These are phyloP conservation scores for Cystoderma amianthinum DNA, from an alignment of 768 basidiomycete species.

Conservation along the genomic window DNA sequence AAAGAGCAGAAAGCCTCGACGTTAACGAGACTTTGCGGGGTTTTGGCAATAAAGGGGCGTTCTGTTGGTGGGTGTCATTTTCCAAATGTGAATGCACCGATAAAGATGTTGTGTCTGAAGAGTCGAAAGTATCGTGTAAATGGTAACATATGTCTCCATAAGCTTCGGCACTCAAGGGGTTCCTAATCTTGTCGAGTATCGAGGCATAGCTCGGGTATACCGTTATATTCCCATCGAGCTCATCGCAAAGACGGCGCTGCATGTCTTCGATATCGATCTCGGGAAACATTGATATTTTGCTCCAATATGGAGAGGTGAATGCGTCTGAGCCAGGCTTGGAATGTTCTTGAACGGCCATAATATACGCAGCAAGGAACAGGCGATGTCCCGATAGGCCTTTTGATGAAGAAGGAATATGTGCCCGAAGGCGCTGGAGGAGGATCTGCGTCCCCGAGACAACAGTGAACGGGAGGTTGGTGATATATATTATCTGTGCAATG, in stretches of 20 bases:
- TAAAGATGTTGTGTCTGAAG: background rate
- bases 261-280: background rate
- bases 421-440: background rate
- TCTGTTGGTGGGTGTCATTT: background rate
- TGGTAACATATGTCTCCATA: background rate
- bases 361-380: background rate
- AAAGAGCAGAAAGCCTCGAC: background rate
- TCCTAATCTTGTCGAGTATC: background rate
- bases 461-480: background rate
- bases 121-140: background rate
- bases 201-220: conserved; percentile 1
- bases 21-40: background rate
- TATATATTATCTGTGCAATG: background rate
- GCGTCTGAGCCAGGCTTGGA: background rate
- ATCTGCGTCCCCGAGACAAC: background rate
- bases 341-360: background rate
- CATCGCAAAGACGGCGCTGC: background rate
- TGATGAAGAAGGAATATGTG: background rate
- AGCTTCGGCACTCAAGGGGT: background rate
- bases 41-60: background rate
- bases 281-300: background rate
- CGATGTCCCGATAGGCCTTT: background rate
- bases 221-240: background rate
- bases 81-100: background rate
- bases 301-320: background rate